phyloP scores from a whole-genome alignment of 208 protist species.

The Polymyxa betae region DNA sequence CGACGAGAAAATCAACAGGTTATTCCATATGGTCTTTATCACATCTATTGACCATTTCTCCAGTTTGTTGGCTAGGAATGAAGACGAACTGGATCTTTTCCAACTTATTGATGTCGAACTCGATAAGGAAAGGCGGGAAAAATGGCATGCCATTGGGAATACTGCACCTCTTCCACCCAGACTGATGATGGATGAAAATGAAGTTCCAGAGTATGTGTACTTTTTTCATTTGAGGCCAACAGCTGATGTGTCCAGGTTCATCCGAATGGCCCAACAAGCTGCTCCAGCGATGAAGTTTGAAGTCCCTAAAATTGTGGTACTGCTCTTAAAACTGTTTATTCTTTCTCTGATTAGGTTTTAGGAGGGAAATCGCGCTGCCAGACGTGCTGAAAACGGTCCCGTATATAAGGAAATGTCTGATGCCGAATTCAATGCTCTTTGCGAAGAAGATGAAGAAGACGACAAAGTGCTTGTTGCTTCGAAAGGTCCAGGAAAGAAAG shows the following conservation, averaged over 20 bases:
- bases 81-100: slow-evolving; percentile 30
- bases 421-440: neutral
- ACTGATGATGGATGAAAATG: slow-evolving; percentile 6
- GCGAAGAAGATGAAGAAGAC: slow-evolving; percentile 3
- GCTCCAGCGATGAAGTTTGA: neutral
- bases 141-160: neutral
- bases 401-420: slow-evolving; percentile 45
- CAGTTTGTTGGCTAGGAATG: slow-evolving; percentile 7
- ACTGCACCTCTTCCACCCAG: neutral
- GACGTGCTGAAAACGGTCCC: neutral
- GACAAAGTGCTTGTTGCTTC: neutral
- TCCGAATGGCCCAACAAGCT: neutral
- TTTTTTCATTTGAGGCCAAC: neutral
- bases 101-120: slow-evolving; percentile 33
- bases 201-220: neutral
- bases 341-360: neutral
- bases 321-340: neutral
- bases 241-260: neutral
- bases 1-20: neutral
- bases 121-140: neutral
- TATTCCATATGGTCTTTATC: neutral
- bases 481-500: neutral
- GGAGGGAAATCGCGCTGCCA: neutral
- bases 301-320: neutral
- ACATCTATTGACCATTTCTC: neutral